A percentile compares a stretch with the other conserved stretches of the same genome.
Evolutionary conservation across 345 rosid species (phyloP).

Genomic region (Murraya koenigii): DNA sequence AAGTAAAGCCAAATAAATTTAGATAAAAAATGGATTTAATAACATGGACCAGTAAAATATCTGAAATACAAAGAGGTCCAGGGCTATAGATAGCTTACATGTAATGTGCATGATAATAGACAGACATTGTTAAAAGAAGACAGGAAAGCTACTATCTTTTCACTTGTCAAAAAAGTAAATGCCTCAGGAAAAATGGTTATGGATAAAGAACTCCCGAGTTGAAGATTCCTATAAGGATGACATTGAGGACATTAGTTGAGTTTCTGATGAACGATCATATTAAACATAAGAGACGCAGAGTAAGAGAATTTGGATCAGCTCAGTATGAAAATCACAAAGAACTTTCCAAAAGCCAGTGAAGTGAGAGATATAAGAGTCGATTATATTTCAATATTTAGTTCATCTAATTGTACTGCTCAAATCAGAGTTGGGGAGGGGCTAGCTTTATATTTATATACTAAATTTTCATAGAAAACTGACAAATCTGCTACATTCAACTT

Average conservation of each 20-base stretch:
- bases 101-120: too few species aligned
- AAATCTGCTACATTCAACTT: too few species aligned
- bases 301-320: background rate
- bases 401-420: background rate
- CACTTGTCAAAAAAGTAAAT: background rate
- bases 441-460: too few species aligned
- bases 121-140: background rate
- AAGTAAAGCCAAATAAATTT: background rate
- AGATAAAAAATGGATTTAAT: background rate
- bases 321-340: background rate
- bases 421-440: too few species aligned
- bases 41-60: background rate
- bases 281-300: background rate
- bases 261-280: background rate
- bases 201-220: background rate
- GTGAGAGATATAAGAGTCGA: background rate
- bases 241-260: background rate
- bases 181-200: background rate
- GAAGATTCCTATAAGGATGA: background rate
- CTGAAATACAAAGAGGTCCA: too few species aligned
- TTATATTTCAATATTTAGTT: background rate
- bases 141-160: background rate
- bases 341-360: background rate
- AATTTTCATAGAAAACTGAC: too few species aligned
- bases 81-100: too few species aligned